Evolutionary conservation across 2,329 filamentous ascomycete species (phyloP).

Genomic region (Fusarium oxysporum): DNA sequence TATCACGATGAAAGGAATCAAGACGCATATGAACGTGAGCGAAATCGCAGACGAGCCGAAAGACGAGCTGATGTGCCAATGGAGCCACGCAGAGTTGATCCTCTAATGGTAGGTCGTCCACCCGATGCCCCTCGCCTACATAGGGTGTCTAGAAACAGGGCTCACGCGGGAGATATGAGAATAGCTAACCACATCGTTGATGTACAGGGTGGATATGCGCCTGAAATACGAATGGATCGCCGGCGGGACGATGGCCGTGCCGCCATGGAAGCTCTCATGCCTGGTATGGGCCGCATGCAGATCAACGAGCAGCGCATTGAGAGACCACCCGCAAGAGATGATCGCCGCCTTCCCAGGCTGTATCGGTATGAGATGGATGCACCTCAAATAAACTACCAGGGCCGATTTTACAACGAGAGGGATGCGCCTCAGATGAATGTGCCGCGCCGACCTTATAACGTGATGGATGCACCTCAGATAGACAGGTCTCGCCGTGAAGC

Average conservation of each 20-base stretch:
- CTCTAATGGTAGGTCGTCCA: background rate
- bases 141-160: background rate
- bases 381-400: too few relatives aligned
- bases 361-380: background rate
- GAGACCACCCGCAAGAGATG: background rate
- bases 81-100: background rate
- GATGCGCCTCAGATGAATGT: background rate
- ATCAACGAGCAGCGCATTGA: background rate
- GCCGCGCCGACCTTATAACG: background rate
- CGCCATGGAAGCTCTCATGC: background rate
- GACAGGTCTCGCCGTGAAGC: background rate
- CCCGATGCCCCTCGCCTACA: background rate
- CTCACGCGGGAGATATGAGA: background rate
- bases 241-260: background rate
- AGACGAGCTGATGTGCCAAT: background rate
- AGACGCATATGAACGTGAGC: background rate
- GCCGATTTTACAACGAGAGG: too few relatives aligned
- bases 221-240: background rate
- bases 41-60: background rate
- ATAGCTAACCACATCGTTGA: background rate
- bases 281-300: background rate
- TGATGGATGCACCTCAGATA: background rate
- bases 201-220: background rate
- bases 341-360: background rate
- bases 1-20: background rate